Evolutionary conservation across 176 grass and related monocot genomes (phyloP), one percentile per base, ranked within the genome.

Genomic region (Phragmites australis): DNA sequence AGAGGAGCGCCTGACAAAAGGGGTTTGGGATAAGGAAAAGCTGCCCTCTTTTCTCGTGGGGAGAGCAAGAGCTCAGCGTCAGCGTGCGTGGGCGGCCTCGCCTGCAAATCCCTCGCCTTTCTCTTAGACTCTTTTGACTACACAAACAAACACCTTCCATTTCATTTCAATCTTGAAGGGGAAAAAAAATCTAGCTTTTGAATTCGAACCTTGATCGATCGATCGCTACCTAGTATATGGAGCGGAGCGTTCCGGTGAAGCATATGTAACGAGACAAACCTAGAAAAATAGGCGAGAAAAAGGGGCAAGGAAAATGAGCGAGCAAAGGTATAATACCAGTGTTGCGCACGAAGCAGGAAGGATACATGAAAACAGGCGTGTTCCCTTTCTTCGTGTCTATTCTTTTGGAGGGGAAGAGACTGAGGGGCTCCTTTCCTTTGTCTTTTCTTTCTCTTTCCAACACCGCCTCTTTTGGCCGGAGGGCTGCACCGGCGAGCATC

Each of bases 351-450:
- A 10, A 10, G 47, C 39, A 62, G 78, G 53, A 53, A 75, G 62
- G 22, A 32, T 51, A 61, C 81, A 88, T 80, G 81, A 59, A 84
- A 84, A 88, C 76, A 84, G 58, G 69, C 61, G 51, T 68, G 87
- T 19, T 79, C 56, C 67, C 80, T 58, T 68, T 62, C 72, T 77
- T 46, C 68, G 55, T 71, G 85, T 77, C 64, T 37, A 77, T 72
- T 83, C 86, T 88, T 78, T 88, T 83, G 65, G 80, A 53, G 63
- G 5, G 34, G 9, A 44, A 16, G n/a, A 22, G 14, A 13, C n/a
- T n/a, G n/a, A n/a, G n/a, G n/a, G n/a, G n/a, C n/a, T n/a, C n/a
- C n/a, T n/a, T n/a, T n/a, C n/a, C n/a, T n/a, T n/a, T 70, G 44
- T 17, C 39, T 55, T 50, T 14, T 71, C 39, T 16, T 22, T 41